Base-by-base conservation (phyloP, 495 filamentous ascomycete genomes). In the Ramalina peruviana region DNA sequence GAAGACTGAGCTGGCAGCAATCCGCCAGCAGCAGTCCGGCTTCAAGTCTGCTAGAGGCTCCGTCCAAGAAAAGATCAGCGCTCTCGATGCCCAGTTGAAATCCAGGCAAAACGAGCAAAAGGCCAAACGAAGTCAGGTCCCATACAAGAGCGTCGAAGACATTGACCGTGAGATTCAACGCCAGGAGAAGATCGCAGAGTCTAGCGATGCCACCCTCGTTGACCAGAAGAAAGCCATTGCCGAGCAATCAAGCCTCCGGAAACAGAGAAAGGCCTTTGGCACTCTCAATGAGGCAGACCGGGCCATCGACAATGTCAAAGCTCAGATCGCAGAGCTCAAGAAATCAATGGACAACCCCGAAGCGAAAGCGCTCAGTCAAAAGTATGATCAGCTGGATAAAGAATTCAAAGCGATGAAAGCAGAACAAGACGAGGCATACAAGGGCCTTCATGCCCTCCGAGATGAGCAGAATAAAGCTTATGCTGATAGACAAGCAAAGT, bases 141-240 rank as follows among this genome's bases (percentile, higher is more conserved):
- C 74, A 20, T 97, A 82, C 76, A 94, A 88, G 76, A 85, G 68
- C 53, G 77, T 83, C 46, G 89, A 90, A 36, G 92, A 97, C 38
- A 68, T 97, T 44, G 88, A 97, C 63, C 72, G 70, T 19, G 78
- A 87, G 63, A 89, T 99, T 55, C 71, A 78, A 27, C 72, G 71
- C 15, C 79, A 95, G 42, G 86, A 95, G 49, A 80, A 80, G 65
- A 75, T 86, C 50, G 88, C 96, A 50, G 84, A 92, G 63, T 74
- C 78, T 43, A 87, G 89, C 41, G 83, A 74, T 54, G 84, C 97
- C 81, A 92, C 86, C 59, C 65, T 99, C 49, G 93, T 96, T 4
- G 92, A 97, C 53, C 93, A 97, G 78, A 90, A 86, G 75, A 96
- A 94, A 74, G 85, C 88, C 5, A 72, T 97, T 1, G 65, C 74